Conservation (phyloP, 768 basidiomycete species). For the Boletellus sp. region DNA sequence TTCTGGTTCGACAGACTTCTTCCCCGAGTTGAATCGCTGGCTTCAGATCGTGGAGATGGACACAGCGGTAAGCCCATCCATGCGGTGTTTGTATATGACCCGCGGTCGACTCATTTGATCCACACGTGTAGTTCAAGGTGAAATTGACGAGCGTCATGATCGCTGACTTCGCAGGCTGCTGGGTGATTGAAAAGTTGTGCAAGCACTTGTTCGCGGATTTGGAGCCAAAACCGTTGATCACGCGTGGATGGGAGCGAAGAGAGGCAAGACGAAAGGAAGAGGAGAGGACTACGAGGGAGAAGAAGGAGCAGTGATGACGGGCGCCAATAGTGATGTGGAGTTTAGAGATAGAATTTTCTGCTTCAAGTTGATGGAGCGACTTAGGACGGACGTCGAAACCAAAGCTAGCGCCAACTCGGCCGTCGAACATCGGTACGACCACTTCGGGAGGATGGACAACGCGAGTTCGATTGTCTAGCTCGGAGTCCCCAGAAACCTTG, state of each 20-base stretch:
- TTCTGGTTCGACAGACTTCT: constrained; percentile 87
- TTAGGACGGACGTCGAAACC: no score
- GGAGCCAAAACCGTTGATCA: constrained; percentile 81
- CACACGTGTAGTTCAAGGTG: constrained; percentile 66
- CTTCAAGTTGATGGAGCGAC: no score
- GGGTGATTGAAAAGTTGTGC: constrained; percentile 74
- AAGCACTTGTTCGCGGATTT: constrained; percentile 86
- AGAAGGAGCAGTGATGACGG: constrained; percentile 34
- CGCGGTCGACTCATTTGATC: not conserved
- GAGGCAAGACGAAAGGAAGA: constrained; percentile 54
- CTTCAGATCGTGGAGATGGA: constrained; percentile 95
- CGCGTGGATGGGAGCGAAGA: constrained; percentile 75
- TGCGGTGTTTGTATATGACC: no score
- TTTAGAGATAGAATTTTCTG: no score
- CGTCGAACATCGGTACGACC: no score
- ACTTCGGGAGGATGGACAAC: no score
- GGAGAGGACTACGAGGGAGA: constrained; percentile 32
- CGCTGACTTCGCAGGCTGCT: constrained; percentile 86
- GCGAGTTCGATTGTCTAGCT: no score
- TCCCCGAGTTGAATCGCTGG: constrained; percentile 96
- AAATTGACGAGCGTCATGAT: constrained; percentile 78
- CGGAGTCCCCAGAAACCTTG: no score
- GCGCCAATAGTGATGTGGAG: no score
- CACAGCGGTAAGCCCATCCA: constrained; percentile 47
- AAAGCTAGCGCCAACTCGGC: no score